Percentiles rank a stretch among this genome's conserved stretches.
Evolutionary conservation across 495 filamentous ascomycete genomes (phyloP).

Genomic region (Opeltia flavorubescens): DNA sequence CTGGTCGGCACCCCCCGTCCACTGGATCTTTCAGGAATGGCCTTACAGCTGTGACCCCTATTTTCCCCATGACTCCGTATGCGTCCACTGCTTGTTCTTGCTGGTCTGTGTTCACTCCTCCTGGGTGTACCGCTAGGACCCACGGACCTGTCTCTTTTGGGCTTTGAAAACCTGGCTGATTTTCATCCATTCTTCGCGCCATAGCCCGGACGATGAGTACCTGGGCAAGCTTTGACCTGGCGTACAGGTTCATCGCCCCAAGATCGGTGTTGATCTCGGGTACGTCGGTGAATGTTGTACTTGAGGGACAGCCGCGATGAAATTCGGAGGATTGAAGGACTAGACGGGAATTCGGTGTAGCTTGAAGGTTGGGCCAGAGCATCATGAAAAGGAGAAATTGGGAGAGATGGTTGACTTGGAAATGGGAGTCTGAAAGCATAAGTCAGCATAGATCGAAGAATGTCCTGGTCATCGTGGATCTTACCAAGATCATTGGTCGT

Average conservation of each 20-base stretch:
- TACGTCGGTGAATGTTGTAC: constrained; percentile 30
- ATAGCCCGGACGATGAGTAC: constrained; percentile 32
- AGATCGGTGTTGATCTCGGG: constrained; percentile 41
- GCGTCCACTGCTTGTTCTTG: constrained; percentile 38
- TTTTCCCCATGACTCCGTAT: constrained; percentile 30
- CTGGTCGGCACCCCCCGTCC: constrained; percentile 31
- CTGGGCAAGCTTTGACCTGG: constrained; percentile 39
- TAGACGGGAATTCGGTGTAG: constrained; percentile 23
- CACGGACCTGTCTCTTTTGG: constrained; percentile 19
- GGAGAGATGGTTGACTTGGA: constrained; percentile 35
- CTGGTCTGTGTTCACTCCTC: constrained; percentile 34
- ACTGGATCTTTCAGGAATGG: constrained; percentile 39
- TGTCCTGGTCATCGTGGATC: background rate
- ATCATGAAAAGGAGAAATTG: constrained; percentile 30
- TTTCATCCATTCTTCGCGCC: constrained; percentile 18
- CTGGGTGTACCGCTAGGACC: constrained; percentile 36
- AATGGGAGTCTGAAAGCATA: constrained; percentile 27
- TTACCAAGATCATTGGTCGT: constrained; percentile 25
- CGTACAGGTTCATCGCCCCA: constrained; percentile 38
- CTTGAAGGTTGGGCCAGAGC: constrained; percentile 25
- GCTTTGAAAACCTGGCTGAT: constrained; percentile 22
- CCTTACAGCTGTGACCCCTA: constrained; percentile 22
- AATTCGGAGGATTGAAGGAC: constrained; percentile 41
- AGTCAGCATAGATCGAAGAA: background rate
- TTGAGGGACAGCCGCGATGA: constrained; percentile 31